A percentile compares a stretch with the other conserved stretches of the same genome.
Evolutionary conservation across 2,329 filamentous ascomycete species (phyloP).

Genomic region (Xylaria sp.): DNA sequence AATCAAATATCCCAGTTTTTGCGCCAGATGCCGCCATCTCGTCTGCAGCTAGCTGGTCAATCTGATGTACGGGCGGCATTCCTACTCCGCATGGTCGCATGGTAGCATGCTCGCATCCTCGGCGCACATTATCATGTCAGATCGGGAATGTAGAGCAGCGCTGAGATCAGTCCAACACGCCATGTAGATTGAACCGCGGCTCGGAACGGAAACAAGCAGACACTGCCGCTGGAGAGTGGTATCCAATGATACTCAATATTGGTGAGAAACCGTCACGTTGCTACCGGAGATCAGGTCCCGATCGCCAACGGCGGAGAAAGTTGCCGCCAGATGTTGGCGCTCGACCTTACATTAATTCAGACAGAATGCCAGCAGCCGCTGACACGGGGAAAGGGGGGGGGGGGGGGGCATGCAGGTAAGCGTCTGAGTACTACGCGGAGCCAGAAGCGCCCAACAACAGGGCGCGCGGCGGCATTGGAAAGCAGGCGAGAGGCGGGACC

Average conservation of each 20-base stretch:
- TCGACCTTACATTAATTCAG: conserved; percentile 3
- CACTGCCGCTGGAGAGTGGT: conserved; percentile 19
- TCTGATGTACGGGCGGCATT: neutral
- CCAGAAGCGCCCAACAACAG: neutral
- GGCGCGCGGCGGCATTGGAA: neutral
- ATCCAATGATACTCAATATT: conserved; percentile 12
- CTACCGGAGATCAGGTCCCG: neutral
- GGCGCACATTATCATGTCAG: conserved; percentile 5
- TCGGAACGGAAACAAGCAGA: neutral
- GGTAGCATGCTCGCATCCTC: neutral
- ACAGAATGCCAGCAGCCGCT: conserved; percentile 15
- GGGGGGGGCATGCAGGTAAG: conserved; percentile 7
- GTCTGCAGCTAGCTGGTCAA: neutral
- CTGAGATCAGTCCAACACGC: neutral
- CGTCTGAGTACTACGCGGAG: neutral
- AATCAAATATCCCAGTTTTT: too few species aligned
- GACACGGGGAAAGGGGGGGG: conserved; percentile 2
- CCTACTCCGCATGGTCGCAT: neutral
- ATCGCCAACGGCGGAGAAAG: neutral
- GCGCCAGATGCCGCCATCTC: too few species aligned
- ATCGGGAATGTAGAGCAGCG: neutral
- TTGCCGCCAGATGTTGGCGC: conserved; percentile 21
- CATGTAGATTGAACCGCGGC: conserved; percentile 3
- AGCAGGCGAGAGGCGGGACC: neutral
- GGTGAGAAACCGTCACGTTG: conserved; percentile 1